Evolutionary conservation across 768 basidiomycete genomes (phyloP), one percentile per base, ranked within the genome.

Genomic region (Hypholoma fasciculare): DNA sequence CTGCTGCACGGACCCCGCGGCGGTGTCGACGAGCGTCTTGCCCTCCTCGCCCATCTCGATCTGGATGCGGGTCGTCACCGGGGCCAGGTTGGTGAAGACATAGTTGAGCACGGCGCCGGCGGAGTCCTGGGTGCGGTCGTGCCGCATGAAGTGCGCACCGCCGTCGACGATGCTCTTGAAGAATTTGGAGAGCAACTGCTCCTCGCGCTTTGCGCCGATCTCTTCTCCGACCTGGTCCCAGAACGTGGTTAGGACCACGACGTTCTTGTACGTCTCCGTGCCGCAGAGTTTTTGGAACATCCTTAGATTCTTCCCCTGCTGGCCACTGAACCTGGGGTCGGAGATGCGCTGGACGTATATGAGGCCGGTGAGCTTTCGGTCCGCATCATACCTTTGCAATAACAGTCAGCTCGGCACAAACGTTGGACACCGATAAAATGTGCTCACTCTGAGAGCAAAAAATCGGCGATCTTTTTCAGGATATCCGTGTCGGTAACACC

Each of bases 271-370:
- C 7, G 72, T 66, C 50, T 61, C 69, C 19, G 74, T 69, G 39
- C 79, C 79, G 65, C 79, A 80, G 23, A 80, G 72, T 39, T 74
- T 69, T 49, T 72, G 72, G 62, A 80, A 81, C 67, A 80, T 75
- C 40, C 67, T 67, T 51, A 79, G 74, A 67, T 82, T 80, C 55
- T 72, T 73, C 46, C 61, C 27, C 6, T 17, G 17, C 1, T 14
- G 14, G n/a, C 53, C 53, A 1, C 53, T 34, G 11, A 54, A 26
- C 2, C 53, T 40, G 8, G 26, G 14, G 30, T 54, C 53, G 11
- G 53, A 27, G 7, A 54, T 54, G 4, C 53, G 23, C 8, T 54
- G 40, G 4, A 54, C n/a, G 23, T 30, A 54, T 7, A 54, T 8
- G 12, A 54, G 39, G 36, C 53, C 53, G 12, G 20, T 36, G 9